Conservation (phyloP, 352 stramenopile species). For the Phytophthora melonis region DNA sequence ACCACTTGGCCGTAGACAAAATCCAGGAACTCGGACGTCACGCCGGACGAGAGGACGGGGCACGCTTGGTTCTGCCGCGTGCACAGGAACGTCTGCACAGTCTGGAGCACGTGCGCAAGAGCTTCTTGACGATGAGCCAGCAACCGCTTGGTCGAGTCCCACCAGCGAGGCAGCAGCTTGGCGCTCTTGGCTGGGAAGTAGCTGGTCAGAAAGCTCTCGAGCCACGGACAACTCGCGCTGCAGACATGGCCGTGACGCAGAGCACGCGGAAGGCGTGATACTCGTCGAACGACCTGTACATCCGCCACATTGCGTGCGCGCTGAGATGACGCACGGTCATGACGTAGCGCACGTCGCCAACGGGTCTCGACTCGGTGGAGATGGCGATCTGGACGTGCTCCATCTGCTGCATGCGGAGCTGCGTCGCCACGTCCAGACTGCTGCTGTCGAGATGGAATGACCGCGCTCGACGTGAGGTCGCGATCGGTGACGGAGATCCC, state of each 20-base stretch:
- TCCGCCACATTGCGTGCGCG: constrained; percentile 36
- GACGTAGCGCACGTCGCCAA: constrained; percentile 49
- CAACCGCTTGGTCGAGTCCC: not conserved
- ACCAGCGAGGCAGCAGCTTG: constrained; percentile 16
- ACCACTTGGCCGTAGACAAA: constrained; percentile 43
- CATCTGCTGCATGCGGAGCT: constrained; percentile 29
- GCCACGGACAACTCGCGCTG: constrained; percentile 53
- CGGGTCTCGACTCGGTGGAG: not conserved
- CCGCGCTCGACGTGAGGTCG: constrained; percentile 1
- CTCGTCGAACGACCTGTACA: constrained; percentile 54
- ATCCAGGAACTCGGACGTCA: constrained; percentile 41
- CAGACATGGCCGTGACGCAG: constrained; percentile 62
- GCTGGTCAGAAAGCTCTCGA: constrained; percentile 49
- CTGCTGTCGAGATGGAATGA: constrained; percentile 22
- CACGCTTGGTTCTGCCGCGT: constrained; percentile 45
- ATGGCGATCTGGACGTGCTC: constrained; percentile 30
- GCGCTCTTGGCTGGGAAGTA: constrained; percentile 41
- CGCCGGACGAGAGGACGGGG: too few relatives aligned
- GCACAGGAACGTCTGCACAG: constrained; percentile 47
- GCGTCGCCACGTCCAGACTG: constrained; percentile 18
- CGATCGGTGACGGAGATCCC: not conserved
- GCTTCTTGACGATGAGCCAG: constrained; percentile 40
- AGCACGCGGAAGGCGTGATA: constrained; percentile 45
- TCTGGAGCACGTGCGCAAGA: constrained; percentile 39
- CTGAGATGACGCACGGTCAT: constrained; percentile 45